Evolutionary conservation across 495 filamentous ascomycete species (phyloP).

Genomic region (Chaetomium tenue): DNA sequence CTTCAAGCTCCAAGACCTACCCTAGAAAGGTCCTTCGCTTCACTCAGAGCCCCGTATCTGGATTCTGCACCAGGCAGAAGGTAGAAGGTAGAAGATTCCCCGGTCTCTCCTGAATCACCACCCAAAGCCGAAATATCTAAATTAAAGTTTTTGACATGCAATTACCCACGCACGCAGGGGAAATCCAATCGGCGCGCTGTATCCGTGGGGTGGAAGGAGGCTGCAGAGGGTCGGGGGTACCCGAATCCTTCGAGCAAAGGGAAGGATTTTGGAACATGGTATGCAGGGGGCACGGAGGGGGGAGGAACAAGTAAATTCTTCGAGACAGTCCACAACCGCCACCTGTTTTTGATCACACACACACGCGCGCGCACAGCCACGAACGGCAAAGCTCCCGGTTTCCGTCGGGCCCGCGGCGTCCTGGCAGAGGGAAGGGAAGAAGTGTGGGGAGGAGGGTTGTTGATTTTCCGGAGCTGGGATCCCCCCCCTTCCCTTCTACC

Average conservation of each 20-base stretch:
- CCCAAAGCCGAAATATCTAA: no score
- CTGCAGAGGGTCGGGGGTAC: neutral
- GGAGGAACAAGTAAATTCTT: neutral
- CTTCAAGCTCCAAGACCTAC: neutral
- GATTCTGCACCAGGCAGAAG: no score
- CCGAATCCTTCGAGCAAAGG: slow-evolving; percentile 3
- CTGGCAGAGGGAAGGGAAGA: no score
- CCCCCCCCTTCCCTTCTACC: no score
- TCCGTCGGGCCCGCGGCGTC: neutral
- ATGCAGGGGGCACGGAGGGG: neutral
- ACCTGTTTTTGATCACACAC: neutral
- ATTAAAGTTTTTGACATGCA: neutral
- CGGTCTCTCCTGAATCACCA: no score
- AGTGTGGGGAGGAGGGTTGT: no score
- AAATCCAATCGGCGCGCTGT: neutral
- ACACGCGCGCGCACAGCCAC: neutral
- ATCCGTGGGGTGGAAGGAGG: neutral
- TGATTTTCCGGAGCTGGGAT: no score
- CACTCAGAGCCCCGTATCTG: no score
- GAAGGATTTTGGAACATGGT: neutral
- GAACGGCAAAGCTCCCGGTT: neutral
- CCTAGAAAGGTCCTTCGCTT: no score
- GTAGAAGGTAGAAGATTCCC: no score
- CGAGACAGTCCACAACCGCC: neutral
- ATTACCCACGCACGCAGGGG: neutral